Conservation (phyloP, 768 basidiomycete genomes). For the Lentinula lateritia region DNA sequence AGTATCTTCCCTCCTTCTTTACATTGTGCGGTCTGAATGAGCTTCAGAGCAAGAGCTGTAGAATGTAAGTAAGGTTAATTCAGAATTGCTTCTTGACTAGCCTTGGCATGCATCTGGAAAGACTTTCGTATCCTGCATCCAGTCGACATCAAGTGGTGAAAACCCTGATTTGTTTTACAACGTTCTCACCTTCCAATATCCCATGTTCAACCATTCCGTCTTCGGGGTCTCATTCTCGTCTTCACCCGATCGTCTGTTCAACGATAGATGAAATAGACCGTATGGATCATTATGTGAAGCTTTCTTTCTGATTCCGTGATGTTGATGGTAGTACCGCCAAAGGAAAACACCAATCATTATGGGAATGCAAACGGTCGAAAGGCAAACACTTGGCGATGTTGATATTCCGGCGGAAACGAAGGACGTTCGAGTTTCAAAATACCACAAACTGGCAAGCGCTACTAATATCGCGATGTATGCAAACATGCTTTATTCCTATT, state of each 20-base stretch:
- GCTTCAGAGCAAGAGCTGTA: slow-evolving; percentile 45
- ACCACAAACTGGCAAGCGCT: not conserved
- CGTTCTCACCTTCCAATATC: slow-evolving; percentile 53
- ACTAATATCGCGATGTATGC: not conserved
- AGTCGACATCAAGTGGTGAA: not conserved
- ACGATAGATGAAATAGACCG: slow-evolving; percentile 48
- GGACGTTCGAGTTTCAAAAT: not conserved
- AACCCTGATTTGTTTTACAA: not conserved
- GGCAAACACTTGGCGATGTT: not conserved
- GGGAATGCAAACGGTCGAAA: not conserved
- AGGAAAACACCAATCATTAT: not conserved
- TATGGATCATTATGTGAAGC: slow-evolving; percentile 41
- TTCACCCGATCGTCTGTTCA: slow-evolving; percentile 40
- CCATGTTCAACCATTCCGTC: slow-evolving; percentile 73
- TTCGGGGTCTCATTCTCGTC: slow-evolving; percentile 23
- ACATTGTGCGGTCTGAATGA: slow-evolving; percentile 37
- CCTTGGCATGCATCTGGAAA: slow-evolving; percentile 64
- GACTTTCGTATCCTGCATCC: slow-evolving; percentile 33
- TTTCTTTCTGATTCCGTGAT: not conserved
- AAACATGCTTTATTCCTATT: not conserved
- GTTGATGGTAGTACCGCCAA: not conserved
- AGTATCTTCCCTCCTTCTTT: slow-evolving; percentile 41
- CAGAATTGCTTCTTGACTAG: slow-evolving; percentile 14
- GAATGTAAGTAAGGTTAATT: not conserved
- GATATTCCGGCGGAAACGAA: not conserved